phyloP scores from a whole-genome alignment of 768 basidiomycete species.

The Tubosaeta brunneosetosa region DNA sequence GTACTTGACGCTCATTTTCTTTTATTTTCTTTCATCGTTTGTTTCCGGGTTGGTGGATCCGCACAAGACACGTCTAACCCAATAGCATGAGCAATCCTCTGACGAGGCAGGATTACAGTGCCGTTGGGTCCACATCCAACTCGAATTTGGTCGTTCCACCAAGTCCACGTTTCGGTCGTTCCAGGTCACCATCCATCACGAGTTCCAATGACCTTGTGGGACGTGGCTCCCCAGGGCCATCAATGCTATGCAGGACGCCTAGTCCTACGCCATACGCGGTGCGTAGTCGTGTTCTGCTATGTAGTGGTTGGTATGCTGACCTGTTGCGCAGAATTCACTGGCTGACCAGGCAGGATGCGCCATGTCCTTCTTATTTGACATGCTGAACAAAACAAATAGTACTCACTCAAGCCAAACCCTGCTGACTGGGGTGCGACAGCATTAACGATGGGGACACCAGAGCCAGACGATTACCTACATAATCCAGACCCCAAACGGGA shows the following conservation, averaged over 20 bases:
- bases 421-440: slow-evolving; percentile 47
- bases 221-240: slow-evolving; percentile 12
- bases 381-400: slow-evolving; percentile 25
- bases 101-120: slow-evolving; percentile 24
- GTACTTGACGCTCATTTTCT: slow-evolving; percentile 17
- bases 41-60: neutral
- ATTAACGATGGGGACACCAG: slow-evolving; percentile 40
- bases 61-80: neutral
- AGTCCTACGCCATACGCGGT: slow-evolving; percentile 29
- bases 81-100: slow-evolving; percentile 25
- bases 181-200: slow-evolving; percentile 14
- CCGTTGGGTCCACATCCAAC: slow-evolving; percentile 23
- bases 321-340: slow-evolving; percentile 22
- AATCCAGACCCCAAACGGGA: slow-evolving; percentile 57
- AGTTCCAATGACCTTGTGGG: slow-evolving; percentile 16
- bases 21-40: neutral
- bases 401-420: slow-evolving; percentile 38
- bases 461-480: slow-evolving; percentile 62
- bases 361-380: too few species aligned
- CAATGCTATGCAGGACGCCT: slow-evolving; percentile 15
- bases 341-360: slow-evolving; percentile 20
- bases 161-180: slow-evolving; percentile 7
- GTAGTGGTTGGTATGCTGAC: neutral
- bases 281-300: slow-evolving; percentile 1
- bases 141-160: slow-evolving; percentile 16